These are phyloP conservation scores for Paramyrothecium roridum DNA, from an alignment of 2,329 filamentous ascomycete species.

Conservation along the genomic window DNA sequence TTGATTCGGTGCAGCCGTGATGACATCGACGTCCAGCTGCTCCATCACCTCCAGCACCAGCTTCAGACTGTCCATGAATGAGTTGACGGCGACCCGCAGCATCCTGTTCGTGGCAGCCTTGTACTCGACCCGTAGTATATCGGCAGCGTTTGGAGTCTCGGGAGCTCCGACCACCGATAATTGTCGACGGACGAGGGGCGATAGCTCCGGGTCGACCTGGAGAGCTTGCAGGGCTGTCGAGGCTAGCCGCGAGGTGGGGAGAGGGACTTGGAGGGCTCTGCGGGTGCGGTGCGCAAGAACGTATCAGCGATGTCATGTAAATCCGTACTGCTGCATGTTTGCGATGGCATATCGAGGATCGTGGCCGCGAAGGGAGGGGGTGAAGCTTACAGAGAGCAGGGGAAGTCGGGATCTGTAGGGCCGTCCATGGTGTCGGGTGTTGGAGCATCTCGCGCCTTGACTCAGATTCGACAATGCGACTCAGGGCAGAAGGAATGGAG, in stretches of 20 bases:
- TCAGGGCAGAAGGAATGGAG: not conserved
- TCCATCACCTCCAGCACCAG: slow-evolving; percentile 88
- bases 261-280: slow-evolving; percentile 74
- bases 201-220: slow-evolving; percentile 85
- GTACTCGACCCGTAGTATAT: slow-evolving; percentile 71
- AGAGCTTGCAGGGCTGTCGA: slow-evolving; percentile 71
- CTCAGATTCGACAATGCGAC: not conserved
- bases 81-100: slow-evolving; percentile 93
- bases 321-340: no score
- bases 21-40: slow-evolving; percentile 80
- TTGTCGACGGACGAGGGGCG: slow-evolving; percentile 71
- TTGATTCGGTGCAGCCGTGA: slow-evolving; percentile 36
- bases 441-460: not conserved
- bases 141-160: slow-evolving; percentile 22
- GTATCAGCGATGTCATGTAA: no score
- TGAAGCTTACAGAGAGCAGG: slow-evolving; percentile 58
- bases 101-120: slow-evolving; percentile 91
- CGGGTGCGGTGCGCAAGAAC: not conserved
- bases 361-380: slow-evolving; percentile 6
- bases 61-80: slow-evolving; percentile 86
- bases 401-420: slow-evolving; percentile 48
- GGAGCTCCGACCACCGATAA: slow-evolving; percentile 53
- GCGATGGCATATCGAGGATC: no score
- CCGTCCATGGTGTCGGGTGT: slow-evolving; percentile 33
- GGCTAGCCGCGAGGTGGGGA: slow-evolving; percentile 77